Evolutionary conservation across 2,329 filamentous ascomycete species (phyloP), one percentile per base, ranked within the genome.

Genomic region (Xylariaceae sp.): DNA sequence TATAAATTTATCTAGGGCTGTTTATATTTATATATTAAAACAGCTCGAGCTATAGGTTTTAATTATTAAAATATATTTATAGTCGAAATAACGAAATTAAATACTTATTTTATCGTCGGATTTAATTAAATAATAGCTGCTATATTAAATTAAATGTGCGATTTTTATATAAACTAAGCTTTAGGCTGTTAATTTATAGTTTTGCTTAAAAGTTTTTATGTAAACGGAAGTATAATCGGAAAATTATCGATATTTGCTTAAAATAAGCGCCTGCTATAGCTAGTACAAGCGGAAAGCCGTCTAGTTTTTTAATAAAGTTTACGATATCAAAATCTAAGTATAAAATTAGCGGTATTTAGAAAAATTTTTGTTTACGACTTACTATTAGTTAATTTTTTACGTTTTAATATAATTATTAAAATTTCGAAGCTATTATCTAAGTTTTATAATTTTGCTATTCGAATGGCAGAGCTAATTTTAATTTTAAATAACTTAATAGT

Each of bases 381-480:
- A 22, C 46, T 27, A 22, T 40, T 3, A 7, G 3, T 14, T 8
- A 62, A 22, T 8, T 38, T 41, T 5, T 52, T n/a, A 10, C 60
- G 54, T 12, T 50, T 25, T 8, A 61, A 68, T 6, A 55, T 59
- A 19, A n/a, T n/a, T n/a, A n/a, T n/a, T n/a, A n/a, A n/a, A n/a
- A n/a, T n/a, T n/a, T n/a, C n/a, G n/a, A n/a, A n/a, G n/a, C n/a
- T n/a, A n/a, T n/a, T n/a, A n/a, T n/a, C n/a, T n/a, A n/a, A n/a
- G n/a, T n/a, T n/a, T 39, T 56, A 20, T n/a, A 71, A 55, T 40
- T 61, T 69, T 4, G 47, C 32, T 3, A 71, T 41, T 2, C 37
- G 49, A 37, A 71, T 64, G 2, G 40, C 42, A 22, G 54, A 45
- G 6, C 66, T 66, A 6, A 67, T 37, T 11, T 61, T 56, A n/a